Percentiles rank a stretch among this genome's conserved stretches.
Conservation (phyloP, 441 rosid genomes). For the Capsella rubella region DNA sequence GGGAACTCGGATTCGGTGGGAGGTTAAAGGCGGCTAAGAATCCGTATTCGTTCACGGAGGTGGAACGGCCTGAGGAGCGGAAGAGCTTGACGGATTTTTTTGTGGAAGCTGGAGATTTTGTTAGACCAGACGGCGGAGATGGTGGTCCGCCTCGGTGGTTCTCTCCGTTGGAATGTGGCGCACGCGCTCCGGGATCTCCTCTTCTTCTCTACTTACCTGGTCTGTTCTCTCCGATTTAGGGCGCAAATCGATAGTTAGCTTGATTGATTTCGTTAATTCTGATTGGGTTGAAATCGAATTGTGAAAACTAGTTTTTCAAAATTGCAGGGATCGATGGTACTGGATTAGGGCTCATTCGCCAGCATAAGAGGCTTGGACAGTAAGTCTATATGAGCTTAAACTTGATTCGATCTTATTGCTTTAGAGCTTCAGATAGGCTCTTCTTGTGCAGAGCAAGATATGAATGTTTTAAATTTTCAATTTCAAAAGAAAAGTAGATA, state of each 20-base stretch:
- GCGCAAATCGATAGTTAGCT: neutral
- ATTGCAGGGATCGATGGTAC: constrained; percentile 82
- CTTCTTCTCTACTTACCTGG: constrained; percentile 81
- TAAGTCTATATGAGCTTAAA: constrained; percentile 37
- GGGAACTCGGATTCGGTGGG: neutral
- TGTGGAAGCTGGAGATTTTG: constrained; percentile 38
- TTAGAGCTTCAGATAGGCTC: neutral
- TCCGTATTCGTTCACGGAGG: constrained; percentile 36
- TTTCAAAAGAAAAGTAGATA: neutral
- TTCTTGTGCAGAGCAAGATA: neutral
- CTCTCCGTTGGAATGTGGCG: constrained; percentile 70
- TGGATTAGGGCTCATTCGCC: constrained; percentile 80
- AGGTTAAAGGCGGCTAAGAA: constrained; percentile 31
- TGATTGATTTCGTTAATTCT: neutral
- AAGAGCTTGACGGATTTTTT: constrained; percentile 41
- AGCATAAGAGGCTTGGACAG: constrained; percentile 73
- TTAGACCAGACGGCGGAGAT: constrained; percentile 46
- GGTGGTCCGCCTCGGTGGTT: constrained; percentile 84
- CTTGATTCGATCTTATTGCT: neutral
- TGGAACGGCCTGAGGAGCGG: constrained; percentile 26
- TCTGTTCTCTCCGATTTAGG: constrained; percentile 16
- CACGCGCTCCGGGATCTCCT: constrained; percentile 59
- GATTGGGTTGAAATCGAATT: neutral
- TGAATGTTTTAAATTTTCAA: neutral
- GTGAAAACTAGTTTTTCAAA: constrained; percentile 3